A percentile compares a stretch with the other conserved stretches of the same genome.
Evolutionary conservation across 139 green algal genomes (phyloP).

Genomic region (Spirogloea muscicola): DNA sequence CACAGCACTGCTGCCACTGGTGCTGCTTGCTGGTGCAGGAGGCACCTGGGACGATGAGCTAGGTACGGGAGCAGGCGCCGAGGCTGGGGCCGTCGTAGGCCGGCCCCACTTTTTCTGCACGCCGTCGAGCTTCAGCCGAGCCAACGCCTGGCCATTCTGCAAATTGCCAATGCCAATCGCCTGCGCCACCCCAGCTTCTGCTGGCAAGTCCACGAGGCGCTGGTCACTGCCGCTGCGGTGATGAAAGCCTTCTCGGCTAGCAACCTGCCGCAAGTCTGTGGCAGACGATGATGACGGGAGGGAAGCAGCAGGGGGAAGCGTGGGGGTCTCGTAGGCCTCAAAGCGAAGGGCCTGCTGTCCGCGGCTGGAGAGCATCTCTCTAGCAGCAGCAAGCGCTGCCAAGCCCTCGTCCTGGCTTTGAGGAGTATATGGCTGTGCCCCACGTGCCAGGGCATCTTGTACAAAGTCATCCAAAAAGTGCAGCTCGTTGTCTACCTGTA

Average conservation of each 20-base stretch:
- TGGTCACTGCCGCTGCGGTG: no score
- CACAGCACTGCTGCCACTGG: no score
- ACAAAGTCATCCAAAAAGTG: conserved; percentile 35
- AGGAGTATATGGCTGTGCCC: conserved; percentile 41
- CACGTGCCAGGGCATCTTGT: conserved; percentile 24
- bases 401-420: conserved; percentile 22
- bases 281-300: no score
- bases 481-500: conserved; percentile 36
- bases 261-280: no score
- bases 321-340: conserved; percentile 41
- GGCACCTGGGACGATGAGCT: conserved; percentile 12
- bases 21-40: no score
- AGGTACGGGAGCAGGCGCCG: not conserved
- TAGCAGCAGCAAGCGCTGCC: not conserved
- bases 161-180: no score
- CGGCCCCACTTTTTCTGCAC: conserved; percentile 45
- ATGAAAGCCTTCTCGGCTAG: no score
- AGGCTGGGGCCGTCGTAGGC: conserved; percentile 20
- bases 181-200: no score
- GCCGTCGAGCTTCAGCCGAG: conserved; percentile 13
- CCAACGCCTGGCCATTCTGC: not conserved
- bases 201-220: no score
- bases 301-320: conserved; percentile 11
- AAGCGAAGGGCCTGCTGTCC: conserved; percentile 32
- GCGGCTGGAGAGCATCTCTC: not conserved